These are phyloP conservation scores for Vararia minispora DNA, from an alignment of 768 basidiomycete genomes.

Conservation along the genomic window DNA sequence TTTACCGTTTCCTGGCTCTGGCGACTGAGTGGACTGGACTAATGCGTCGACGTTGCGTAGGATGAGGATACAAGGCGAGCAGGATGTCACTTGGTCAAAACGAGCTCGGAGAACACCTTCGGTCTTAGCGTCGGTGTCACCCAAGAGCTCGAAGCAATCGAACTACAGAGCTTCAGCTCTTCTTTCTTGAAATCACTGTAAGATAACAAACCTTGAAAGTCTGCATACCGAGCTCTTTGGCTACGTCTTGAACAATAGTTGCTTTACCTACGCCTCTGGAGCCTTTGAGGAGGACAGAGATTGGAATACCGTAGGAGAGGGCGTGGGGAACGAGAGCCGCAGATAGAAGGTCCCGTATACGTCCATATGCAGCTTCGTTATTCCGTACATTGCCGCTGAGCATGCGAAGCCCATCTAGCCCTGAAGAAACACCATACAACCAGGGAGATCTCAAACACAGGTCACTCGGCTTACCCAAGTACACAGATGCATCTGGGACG, in stretches of 20 bases:
- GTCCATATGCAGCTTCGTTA: conserved; percentile 27
- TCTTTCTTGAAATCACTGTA: not conserved
- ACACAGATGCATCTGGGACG: conserved; percentile 41
- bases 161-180: conserved; percentile 35
- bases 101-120: conserved; percentile 60
- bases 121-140: conserved; percentile 67
- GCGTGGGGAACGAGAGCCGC: conserved; percentile 49
- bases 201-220: conserved; percentile 50
- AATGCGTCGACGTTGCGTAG: conserved; percentile 77
- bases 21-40: conserved; percentile 49
- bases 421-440: not conserved
- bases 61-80: conserved; percentile 78
- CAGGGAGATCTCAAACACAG: too few species aligned
- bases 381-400: too few species aligned
- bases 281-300: conserved; percentile 73
- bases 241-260: conserved; percentile 43
- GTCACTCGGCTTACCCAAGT: too few species aligned
- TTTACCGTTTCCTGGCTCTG: conserved; percentile 56
- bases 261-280: conserved; percentile 76
- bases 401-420: too few species aligned
- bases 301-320: conserved; percentile 46
- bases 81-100: conserved; percentile 66
- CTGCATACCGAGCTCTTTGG: conserved; percentile 62
- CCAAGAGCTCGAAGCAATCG: conserved; percentile 75
- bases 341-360: conserved; percentile 44